These are phyloP conservation scores for Plenodomus biglobosus DNA, from an alignment of 2,329 filamentous ascomycete species.

Conservation along the genomic window DNA sequence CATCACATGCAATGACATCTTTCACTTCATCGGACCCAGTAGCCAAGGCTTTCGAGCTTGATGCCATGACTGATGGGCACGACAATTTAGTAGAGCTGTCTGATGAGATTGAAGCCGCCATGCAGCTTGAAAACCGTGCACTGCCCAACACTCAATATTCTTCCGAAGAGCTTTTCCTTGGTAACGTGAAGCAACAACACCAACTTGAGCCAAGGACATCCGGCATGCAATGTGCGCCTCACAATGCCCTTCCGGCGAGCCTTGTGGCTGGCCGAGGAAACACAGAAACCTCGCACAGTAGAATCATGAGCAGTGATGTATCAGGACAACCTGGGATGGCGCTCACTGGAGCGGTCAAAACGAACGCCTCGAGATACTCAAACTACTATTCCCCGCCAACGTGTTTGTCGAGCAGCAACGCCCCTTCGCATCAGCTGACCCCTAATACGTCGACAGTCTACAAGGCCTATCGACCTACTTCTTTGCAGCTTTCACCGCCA, in stretches of 20 bases:
- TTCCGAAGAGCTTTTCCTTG: background rate
- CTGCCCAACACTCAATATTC: background rate
- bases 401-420: constrained; percentile 5
- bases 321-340: background rate
- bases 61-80: constrained; percentile 7
- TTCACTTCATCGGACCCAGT: background rate
- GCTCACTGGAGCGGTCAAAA: background rate
- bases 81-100: constrained; percentile 25
- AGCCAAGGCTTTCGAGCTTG: background rate
- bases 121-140: background rate
- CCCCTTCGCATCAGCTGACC: constrained; percentile 9
- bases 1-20: background rate
- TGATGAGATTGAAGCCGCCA: constrained; percentile 11
- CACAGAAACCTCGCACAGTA: constrained; percentile 12
- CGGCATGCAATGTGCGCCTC: background rate
- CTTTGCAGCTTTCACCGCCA: background rate
- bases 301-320: constrained; percentile 20
- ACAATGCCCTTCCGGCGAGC: background rate
- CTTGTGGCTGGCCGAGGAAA: background rate
- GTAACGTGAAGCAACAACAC: background rate
- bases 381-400: constrained; percentile 13
- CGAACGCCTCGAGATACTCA: constrained; percentile 13
- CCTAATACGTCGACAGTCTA: constrained; percentile 12
- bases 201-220: background rate
- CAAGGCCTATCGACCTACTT: constrained; percentile 23